These are phyloP conservation scores for Cocos nucifera DNA, from an alignment of 176 grass and related monocot genomes.

Conservation along the genomic window DNA sequence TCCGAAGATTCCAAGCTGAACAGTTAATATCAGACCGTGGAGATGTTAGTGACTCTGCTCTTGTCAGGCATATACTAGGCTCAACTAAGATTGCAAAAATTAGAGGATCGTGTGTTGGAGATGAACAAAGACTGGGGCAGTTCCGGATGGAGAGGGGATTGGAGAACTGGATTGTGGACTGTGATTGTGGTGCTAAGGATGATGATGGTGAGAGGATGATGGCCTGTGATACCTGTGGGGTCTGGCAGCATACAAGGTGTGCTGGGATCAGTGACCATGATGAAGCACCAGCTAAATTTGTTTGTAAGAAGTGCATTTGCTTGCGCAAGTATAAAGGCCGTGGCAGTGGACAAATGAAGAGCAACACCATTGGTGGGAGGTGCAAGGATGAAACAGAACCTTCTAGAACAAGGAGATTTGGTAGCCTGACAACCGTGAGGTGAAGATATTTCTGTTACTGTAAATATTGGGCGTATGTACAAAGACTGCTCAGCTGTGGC, in stretches of 20 bases:
- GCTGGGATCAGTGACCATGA: conserved; percentile 73
- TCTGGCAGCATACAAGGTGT: conserved; percentile 97
- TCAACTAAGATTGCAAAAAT: conserved; percentile 43
- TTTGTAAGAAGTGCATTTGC: conserved; percentile 54
- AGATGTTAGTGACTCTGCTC: conserved; percentile 43
- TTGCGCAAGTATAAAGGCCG: conserved; percentile 27
- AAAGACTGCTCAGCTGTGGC: conserved; percentile 8
- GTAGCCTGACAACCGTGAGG: conserved; percentile 46
- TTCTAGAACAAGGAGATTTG: conserved; percentile 40
- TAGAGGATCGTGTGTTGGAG: conserved; percentile 49
- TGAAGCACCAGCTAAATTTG: conserved; percentile 68
- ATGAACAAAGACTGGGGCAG: conserved; percentile 45
- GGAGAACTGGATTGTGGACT: conserved; percentile 93
- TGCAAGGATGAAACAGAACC: conserved; percentile 64
- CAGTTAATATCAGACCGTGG: conserved; percentile 40
- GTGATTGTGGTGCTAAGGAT: conserved; percentile 75
- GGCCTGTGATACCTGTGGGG: conserved; percentile 79
- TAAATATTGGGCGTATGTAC: conserved; percentile 23
- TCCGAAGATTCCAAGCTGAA: conserved; percentile 83
- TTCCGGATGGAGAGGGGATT: conserved; percentile 92
- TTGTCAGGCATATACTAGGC: conserved; percentile 49
- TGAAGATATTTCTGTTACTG: conserved; percentile 14
- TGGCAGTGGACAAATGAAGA: conserved; percentile 10
- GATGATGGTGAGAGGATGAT: conserved; percentile 97
- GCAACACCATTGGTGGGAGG: conserved; percentile 26